These are phyloP conservation scores for Saccharum spontaneum DNA, from an alignment of 176 grass and related monocot species.

Conservation along the genomic window DNA sequence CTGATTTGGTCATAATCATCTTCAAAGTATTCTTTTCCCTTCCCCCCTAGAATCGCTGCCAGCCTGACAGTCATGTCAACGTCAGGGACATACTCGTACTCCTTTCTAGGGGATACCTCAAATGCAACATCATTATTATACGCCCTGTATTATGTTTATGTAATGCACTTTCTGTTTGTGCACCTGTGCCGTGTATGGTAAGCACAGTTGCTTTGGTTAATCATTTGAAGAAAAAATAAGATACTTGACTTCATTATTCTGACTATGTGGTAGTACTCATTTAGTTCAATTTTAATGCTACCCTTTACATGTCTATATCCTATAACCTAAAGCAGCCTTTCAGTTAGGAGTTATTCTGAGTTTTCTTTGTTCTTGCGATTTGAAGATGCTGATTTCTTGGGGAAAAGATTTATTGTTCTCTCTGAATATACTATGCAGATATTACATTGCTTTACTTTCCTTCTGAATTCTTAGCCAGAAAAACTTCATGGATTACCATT, in stretches of 20 bases:
- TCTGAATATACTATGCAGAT: not conserved
- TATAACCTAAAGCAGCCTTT: not conserved
- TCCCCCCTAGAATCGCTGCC: not conserved
- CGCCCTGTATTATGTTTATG: not conserved
- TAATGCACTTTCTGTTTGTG: conserved; percentile 9
- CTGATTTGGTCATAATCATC: not conserved
- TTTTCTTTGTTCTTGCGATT: not conserved
- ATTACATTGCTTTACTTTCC: not conserved
- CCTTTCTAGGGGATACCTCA: not conserved
- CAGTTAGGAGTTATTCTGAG: not conserved
- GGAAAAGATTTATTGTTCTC: not conserved
- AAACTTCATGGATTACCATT: not conserved
- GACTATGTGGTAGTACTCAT: not conserved
- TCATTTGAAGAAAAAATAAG: not conserved
- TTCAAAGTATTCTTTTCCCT: not conserved
- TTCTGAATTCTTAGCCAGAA: not conserved
- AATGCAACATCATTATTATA: not conserved
- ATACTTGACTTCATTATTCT: not conserved
- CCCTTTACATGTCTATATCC: not conserved
- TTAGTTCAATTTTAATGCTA: not conserved
- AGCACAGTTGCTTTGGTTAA: not conserved
- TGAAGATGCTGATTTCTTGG: not conserved
- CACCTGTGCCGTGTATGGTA: not conserved
- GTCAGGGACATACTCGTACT: conserved; percentile 4
- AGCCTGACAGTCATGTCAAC: conserved; percentile 9